Evolutionary conservation across 495 filamentous ascomycete genomes (phyloP).

Genomic region (Penicillium robsamsonii): DNA sequence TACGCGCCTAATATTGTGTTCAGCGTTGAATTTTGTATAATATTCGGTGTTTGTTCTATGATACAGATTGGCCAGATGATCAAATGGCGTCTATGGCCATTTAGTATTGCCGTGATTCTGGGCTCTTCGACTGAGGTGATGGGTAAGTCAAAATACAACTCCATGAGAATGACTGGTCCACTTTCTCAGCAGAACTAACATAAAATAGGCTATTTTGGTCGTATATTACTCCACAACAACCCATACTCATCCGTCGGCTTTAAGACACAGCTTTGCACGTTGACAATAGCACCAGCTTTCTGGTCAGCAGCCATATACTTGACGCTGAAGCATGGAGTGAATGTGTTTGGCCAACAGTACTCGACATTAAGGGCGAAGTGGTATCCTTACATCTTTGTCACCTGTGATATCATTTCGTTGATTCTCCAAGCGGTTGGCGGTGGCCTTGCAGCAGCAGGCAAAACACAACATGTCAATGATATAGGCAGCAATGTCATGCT

Average conservation of each 20-base stretch:
- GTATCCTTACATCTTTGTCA: slow-evolving; percentile 4
- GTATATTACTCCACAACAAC: not conserved
- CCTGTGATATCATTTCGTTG: not conserved
- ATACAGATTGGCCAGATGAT: not conserved
- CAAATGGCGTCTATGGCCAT: not conserved
- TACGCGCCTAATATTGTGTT: not conserved
- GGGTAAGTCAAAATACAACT: not conserved
- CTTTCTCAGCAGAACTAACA: not conserved
- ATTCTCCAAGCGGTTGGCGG: not conserved
- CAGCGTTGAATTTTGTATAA: not conserved
- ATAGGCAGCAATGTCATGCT: not conserved
- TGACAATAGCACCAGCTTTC: not conserved
- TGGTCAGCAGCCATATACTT: not conserved
- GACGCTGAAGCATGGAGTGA: not conserved
- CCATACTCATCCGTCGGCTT: not conserved
- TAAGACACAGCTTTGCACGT: not conserved
- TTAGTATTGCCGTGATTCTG: not conserved
- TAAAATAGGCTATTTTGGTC: not conserved
- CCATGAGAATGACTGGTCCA: not conserved
- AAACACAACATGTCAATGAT: not conserved
- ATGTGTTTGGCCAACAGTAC: not conserved
- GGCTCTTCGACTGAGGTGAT: not conserved
- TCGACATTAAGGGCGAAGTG: not conserved
- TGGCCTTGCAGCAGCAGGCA: not conserved
- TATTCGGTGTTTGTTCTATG: not conserved